Base-by-base conservation (phyloP, 2,329 filamentous ascomycete species). In the Dactylonectria estremocensis region DNA sequence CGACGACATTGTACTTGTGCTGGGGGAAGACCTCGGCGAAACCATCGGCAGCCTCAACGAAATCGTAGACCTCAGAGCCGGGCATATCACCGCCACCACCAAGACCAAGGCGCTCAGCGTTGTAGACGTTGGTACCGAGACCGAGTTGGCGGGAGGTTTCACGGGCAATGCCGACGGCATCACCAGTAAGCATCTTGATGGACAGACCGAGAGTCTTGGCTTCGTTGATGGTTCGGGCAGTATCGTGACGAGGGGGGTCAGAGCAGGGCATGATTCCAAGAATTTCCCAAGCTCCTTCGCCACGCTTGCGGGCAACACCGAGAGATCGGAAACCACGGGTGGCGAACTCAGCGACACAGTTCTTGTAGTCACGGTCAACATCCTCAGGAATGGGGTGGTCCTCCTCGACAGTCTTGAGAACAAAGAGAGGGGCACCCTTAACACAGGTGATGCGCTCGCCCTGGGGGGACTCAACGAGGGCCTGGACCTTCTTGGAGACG, bases 121-220 rank as follows among this genome's bases (percentile, higher is more conserved):
- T 96, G 87, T 97, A 97, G 77, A 97, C 91, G 83, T 97, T 97
- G 78, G 94, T 96, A 77, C 94, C 94, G 68, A 97, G 91, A 86
- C 94, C 94, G 73, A 97, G 92, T 84, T 96, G 93, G 78, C 94
- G 93, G 61, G 94, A 96, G 75, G 94, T 97, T 84, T 97, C 94
- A 85, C 93, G 92, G 76, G 94, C 94, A 81, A 97, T 97, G 82
- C 94, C 95, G 80, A 97, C 94, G 74, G 95, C 94, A 80, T 97
- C 94, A 88, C 94, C 94, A 84, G 95, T 97, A 85, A 97, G 89
- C 94, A 97, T 97, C 89, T 97, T 97, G 84, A 97, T 95, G 74
- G 92, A 95, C 69, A 97, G 87, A 87, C 94, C 94, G 66, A 97
- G 90, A 71, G 86, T 88, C 88, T 96, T 95, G 78, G 94, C 94